Base-by-base conservation (phyloP, 495 filamentous ascomycete genomes). In the Cenococcum geophilum region DNA sequence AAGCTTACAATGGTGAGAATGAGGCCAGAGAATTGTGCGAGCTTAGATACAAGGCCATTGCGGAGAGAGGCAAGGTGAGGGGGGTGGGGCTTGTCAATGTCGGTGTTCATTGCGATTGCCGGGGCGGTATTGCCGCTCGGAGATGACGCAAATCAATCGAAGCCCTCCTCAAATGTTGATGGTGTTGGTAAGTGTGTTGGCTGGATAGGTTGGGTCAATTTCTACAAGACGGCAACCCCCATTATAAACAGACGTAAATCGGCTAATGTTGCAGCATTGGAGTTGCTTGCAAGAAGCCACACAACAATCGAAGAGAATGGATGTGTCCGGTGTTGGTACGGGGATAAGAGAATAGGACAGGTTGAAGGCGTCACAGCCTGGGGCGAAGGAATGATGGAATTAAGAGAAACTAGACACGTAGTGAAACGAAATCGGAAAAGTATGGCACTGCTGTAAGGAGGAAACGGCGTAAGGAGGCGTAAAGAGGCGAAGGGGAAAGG, bases 1-100 rank as follows among this genome's bases (percentile, higher is more conserved):
- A 45, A 45, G 40, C 40, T 16, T 45, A 45, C 40, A 45, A 45
- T 45, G 40, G 40, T 45, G 40, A 45, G 40, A 45, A 45, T 45
- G 40, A 45, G 40, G 12, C 40, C 40, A 4, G 40, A 16, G 40
- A 45, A 45, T 4, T 14, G 18, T 18, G 40, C 40, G 11, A 45
- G 40, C 11, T 45, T 45, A 4, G 40, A 45, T 45, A 45, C 40
- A 18, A 45, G 40, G 40, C 40, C 40, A 45, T 45, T 45, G 40
- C 40, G 12, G 40, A 45, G 40, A 10, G 2, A 16, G 12, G 40
- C 40, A 18, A 45, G 40, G 18, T 45, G 40, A 45, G 12, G 40
- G 40, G 40, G 40, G 11, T 45, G 40, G 11, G 40, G 40, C 40
- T 45, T 45, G 40, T 45, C 40, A 14, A 45, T 45, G 40, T 45